Percentiles rank a stretch among this genome's conserved stretches.
Conservation (phyloP, 2,329 filamentous ascomycete species). For the Fusarium goolgardi region DNA sequence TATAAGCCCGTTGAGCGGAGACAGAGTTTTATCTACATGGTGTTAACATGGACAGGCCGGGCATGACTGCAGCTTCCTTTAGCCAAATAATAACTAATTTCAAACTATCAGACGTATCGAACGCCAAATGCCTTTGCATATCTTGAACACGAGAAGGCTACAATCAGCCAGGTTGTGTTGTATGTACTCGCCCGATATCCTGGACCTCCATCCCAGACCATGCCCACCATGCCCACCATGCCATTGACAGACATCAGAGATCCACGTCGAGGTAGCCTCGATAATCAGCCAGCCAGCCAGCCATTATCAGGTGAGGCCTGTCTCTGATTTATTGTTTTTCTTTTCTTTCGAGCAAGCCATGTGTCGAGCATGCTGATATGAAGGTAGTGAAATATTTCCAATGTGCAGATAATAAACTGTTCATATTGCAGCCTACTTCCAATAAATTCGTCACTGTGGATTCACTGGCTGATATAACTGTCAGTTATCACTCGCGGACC, state of each 20-base stretch:
- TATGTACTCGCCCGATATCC: slow-evolving; percentile 19
- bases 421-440: not conserved
- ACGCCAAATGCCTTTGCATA: slow-evolving; percentile 19
- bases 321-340: slow-evolving; percentile 27
- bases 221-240: slow-evolving; percentile 1
- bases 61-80: slow-evolving; percentile 26
- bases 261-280: slow-evolving; percentile 14
- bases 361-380: not conserved
- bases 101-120: slow-evolving; percentile 15
- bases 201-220: slow-evolving; percentile 14
- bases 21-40: slow-evolving; percentile 44
- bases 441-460: not conserved
- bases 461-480: not conserved
- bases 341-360: not conserved
- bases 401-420: not conserved
- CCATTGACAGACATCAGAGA: slow-evolving; percentile 4
- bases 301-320: slow-evolving; percentile 23
- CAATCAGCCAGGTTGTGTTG: slow-evolving; percentile 11
- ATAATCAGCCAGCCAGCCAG: slow-evolving; percentile 2
- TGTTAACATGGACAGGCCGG: slow-evolving; percentile 1
- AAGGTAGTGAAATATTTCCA: not conserved
- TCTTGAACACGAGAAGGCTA: slow-evolving; percentile 41
- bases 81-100: slow-evolving; percentile 9
- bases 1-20: slow-evolving; percentile 18
- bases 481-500: not conserved